phyloP scores from a whole-genome alignment of 2,329 filamentous ascomycete species.

The Drechslera avenae region DNA sequence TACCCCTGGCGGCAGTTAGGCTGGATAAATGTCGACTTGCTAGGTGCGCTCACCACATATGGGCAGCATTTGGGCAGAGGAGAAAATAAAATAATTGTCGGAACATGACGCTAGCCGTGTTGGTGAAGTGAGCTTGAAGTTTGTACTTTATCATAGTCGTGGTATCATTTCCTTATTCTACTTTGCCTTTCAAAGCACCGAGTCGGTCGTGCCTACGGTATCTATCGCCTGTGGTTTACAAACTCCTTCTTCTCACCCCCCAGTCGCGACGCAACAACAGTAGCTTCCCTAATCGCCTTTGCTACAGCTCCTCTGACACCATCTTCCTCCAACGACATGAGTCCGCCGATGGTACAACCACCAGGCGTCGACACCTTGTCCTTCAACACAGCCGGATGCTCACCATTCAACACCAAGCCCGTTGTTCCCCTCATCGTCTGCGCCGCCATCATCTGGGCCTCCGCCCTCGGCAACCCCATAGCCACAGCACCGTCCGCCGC shows the following conservation, averaged over 20 bases:
- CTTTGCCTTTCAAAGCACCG: background rate
- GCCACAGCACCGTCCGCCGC: conserved; percentile 78
- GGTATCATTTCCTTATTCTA: conserved; percentile 12
- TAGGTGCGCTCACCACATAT: background rate
- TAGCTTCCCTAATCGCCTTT: conserved; percentile 72
- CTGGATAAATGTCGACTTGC: background rate
- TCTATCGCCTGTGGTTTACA: conserved; percentile 52
- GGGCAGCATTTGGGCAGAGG: background rate
- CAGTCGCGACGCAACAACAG: conserved; percentile 70
- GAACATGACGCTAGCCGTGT: too few relatives aligned
- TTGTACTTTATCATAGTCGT: background rate
- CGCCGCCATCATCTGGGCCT: conserved; percentile 77
- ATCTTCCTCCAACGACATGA: conserved; percentile 76
- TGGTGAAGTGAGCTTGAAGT: background rate
- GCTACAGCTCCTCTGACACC: conserved; percentile 69
- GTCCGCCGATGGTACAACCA: conserved; percentile 76
- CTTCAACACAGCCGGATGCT: conserved; percentile 74
- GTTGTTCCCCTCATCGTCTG: conserved; percentile 79
- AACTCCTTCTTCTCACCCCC: conserved; percentile 57
- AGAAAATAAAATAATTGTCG: conserved; percentile 1
- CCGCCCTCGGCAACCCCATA: conserved; percentile 74
- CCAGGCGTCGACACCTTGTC: conserved; percentile 80
- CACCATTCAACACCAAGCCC: conserved; percentile 69
- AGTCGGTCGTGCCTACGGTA: background rate
- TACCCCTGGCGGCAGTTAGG: conserved; percentile 13